Evolutionary conservation across 305 asterid genomes (phyloP).

Genomic region (Petunia hybrid): DNA sequence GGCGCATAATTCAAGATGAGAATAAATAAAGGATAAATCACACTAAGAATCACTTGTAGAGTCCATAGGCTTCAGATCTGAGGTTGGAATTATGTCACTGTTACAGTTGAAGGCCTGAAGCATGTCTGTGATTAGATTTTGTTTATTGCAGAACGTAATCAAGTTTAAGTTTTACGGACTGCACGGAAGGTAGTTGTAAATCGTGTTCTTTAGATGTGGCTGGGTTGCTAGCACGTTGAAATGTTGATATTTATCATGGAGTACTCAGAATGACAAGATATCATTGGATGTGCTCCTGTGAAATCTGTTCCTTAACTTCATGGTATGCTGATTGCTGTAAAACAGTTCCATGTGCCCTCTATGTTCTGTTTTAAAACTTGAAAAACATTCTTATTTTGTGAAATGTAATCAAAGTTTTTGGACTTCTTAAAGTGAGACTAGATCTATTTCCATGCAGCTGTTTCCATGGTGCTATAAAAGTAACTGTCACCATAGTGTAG

Average conservation of each 20-base stretch:
- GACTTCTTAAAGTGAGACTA: conserved; percentile 18
- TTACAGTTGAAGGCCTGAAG: no score
- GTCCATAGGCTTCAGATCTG: no score
- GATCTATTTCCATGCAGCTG: background rate
- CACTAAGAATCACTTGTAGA: no score
- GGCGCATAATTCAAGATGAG: no score
- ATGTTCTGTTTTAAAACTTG: background rate
- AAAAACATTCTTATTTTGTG: background rate
- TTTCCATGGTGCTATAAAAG: background rate
- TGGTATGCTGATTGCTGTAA: background rate
- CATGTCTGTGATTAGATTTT: no score
- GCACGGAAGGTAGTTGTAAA: background rate
- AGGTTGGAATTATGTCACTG: no score
- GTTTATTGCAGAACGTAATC: no score
- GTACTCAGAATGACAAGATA: background rate
- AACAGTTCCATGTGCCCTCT: conserved; percentile 19
- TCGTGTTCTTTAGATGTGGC: background rate
- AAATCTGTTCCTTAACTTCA: background rate
- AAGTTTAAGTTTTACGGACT: background rate
- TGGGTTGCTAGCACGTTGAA: background rate
- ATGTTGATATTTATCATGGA: background rate
- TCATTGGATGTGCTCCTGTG: background rate
- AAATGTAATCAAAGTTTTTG: background rate
- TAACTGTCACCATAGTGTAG: background rate
- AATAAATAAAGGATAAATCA: no score